Percentiles rank a stretch among this genome's conserved stretches.
phyloP scores from a whole-genome alignment of 768 basidiomycete genomes.

The Sarcodon aspratus region DNA sequence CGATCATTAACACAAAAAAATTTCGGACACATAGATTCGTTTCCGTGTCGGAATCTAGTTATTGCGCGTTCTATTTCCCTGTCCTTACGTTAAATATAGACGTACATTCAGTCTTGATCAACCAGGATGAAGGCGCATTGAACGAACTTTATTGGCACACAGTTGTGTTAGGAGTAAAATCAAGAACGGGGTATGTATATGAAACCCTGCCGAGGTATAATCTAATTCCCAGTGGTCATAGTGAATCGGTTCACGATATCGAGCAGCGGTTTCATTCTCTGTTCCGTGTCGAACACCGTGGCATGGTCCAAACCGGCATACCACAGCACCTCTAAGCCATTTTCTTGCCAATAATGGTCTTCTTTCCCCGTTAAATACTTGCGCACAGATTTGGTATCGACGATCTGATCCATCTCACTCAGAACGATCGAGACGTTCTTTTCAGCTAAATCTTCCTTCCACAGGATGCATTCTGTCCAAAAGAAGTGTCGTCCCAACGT shows the following conservation, averaged over 20 bases:
- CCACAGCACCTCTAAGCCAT: slow-evolving; percentile 26
- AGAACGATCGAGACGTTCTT: slow-evolving; percentile 22
- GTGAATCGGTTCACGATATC: slow-evolving; percentile 19
- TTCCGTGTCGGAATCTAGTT: too few species aligned
- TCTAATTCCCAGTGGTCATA: not conserved
- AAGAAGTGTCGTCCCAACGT: slow-evolving; percentile 52
- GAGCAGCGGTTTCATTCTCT: slow-evolving; percentile 17
- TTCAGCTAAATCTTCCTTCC: slow-evolving; percentile 40
- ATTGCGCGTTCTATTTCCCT: too few species aligned
- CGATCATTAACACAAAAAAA: too few species aligned
- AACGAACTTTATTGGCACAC: too few species aligned
- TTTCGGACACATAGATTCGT: too few species aligned
- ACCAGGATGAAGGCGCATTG: too few species aligned
- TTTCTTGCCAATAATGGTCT: slow-evolving; percentile 17
- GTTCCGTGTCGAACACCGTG: slow-evolving; percentile 23
- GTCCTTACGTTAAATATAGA: too few species aligned
- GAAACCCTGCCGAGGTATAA: not conserved
- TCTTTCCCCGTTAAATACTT: slow-evolving; percentile 27
- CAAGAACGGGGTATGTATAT: too few species aligned
- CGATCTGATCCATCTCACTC: slow-evolving; percentile 30
- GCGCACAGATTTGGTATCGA: slow-evolving; percentile 25
- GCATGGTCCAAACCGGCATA: slow-evolving; percentile 28
- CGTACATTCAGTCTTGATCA: too few species aligned
- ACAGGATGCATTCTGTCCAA: slow-evolving; percentile 52
- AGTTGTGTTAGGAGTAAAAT: too few species aligned